Conservation (phyloP, 2,329 filamentous ascomycete genomes). For the Ophiostoma ulmi region DNA sequence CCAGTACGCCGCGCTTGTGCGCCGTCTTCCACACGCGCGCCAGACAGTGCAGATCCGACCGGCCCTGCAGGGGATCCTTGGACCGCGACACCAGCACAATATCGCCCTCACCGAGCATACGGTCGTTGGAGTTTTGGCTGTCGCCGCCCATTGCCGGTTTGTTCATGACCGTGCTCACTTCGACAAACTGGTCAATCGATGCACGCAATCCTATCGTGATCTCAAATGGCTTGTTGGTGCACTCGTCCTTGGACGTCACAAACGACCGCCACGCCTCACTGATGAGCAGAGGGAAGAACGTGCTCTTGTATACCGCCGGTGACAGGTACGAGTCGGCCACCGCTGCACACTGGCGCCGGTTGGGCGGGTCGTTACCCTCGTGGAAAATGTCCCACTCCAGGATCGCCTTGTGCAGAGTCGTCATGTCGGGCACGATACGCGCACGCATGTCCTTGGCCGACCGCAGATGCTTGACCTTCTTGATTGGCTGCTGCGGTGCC, state of each 20-base stretch:
- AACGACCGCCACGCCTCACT: conserved; percentile 96
- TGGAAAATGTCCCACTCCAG: conserved; percentile 96
- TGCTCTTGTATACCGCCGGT: conserved; percentile 74
- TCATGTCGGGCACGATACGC: conserved; percentile 82
- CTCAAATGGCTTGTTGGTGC: conserved; percentile 72
- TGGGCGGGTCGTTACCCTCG: conserved; percentile 77
- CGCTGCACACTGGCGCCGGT: conserved; percentile 63
- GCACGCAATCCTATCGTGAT: conserved; percentile 83
- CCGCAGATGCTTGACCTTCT: conserved; percentile 73
- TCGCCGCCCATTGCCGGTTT: conserved; percentile 40
- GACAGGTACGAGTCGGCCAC: conserved; percentile 75
- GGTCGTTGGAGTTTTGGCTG: conserved; percentile 41
- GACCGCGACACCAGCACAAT: conserved; percentile 79
- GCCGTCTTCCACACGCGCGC: conserved; percentile 76
- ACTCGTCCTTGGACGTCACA: conserved; percentile 82
- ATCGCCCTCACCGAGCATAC: conserved; percentile 68
- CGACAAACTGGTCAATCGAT: conserved; percentile 87
- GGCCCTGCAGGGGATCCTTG: conserved; percentile 61
- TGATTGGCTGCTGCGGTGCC: conserved; percentile 61
- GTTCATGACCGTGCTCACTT: conserved; percentile 74
- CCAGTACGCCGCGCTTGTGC: conserved; percentile 73
- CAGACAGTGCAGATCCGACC: conserved; percentile 70
- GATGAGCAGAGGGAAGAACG: conserved; percentile 83
- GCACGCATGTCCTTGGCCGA: conserved; percentile 93
- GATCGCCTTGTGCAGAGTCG: conserved; percentile 76